Evolutionary conservation across 2,329 filamentous ascomycete genomes (phyloP).

Genomic region (Westerdykella sp.): DNA sequence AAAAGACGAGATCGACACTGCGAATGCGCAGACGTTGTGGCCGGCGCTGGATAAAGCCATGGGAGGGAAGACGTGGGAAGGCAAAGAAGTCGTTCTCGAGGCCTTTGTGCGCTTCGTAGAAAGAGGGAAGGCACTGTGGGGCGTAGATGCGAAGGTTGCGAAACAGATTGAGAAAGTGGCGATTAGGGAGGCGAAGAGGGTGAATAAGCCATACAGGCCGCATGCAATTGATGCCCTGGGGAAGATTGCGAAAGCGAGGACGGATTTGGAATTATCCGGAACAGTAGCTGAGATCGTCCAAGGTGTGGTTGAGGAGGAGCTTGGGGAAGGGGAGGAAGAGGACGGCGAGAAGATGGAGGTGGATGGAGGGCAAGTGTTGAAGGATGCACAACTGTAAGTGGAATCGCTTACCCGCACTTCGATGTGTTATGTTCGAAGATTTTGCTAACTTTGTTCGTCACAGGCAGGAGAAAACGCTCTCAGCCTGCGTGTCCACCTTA

Average conservation of each 20-base stretch:
- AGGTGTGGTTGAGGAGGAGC: constrained; percentile 41
- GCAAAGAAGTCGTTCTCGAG: constrained; percentile 78
- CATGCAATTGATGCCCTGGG: constrained; percentile 68
- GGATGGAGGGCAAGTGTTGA: constrained; percentile 22
- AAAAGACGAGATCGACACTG: constrained; percentile 53
- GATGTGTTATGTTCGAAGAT: neutral
- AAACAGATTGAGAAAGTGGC: constrained; percentile 62
- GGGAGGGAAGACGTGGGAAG: constrained; percentile 83
- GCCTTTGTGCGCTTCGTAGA: constrained; percentile 73
- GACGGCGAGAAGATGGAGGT: constrained; percentile 27
- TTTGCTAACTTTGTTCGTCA: neutral
- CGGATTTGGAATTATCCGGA: constrained; percentile 63
- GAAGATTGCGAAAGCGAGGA: constrained; percentile 60
- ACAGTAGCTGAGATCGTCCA: constrained; percentile 60
- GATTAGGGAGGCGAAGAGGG: constrained; percentile 82
- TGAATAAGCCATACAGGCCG: constrained; percentile 77
- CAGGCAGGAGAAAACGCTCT: constrained; percentile 21
- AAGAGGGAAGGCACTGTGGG: constrained; percentile 54
- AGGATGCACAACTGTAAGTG: constrained; percentile 18
- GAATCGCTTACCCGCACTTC: neutral
- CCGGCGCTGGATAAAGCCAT: constrained; percentile 75
- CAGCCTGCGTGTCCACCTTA: constrained; percentile 16
- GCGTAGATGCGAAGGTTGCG: constrained; percentile 47
- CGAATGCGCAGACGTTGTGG: constrained; percentile 65
- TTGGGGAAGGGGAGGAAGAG: constrained; percentile 13